Percentiles rank a stretch among this genome's conserved stretches.
Evolutionary conservation across 1,139 yeast genomes (phyloP).

Genomic region (Candida gigantensis): DNA sequence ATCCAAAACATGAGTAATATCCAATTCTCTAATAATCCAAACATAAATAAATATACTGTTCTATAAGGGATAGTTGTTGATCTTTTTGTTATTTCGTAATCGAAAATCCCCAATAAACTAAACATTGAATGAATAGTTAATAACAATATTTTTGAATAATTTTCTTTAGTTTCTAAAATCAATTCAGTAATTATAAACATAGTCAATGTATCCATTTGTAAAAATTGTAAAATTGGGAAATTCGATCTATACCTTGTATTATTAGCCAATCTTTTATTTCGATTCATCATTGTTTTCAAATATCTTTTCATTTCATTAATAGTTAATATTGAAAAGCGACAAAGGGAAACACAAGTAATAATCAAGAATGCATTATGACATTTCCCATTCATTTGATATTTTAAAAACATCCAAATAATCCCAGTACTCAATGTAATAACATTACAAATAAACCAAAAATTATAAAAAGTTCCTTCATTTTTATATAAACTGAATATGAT

Average conservation of each 20-base stretch:
- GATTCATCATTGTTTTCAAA: not conserved
- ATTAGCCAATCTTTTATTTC: constrained; percentile 2
- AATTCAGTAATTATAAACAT: constrained; percentile 13
- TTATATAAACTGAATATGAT: constrained; percentile 5
- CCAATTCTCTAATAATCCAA: constrained; percentile 12
- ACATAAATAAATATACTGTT: constrained; percentile 8
- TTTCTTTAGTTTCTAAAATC: constrained; percentile 10
- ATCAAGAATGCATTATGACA: constrained; percentile 10
- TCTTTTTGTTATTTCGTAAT: constrained; percentile 6
- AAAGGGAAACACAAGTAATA: constrained; percentile 7
- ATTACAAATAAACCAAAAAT: constrained; percentile 13
- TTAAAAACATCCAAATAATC: constrained; percentile 10
- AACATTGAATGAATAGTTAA: constrained; percentile 11
- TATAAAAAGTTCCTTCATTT: constrained; percentile 11
- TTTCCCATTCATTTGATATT: constrained; percentile 5
- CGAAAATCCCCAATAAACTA: constrained; percentile 9
- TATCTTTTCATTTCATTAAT: constrained; percentile 6
- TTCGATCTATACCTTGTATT: constrained; percentile 5
- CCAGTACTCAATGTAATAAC: constrained; percentile 10
- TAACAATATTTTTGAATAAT: constrained; percentile 6
- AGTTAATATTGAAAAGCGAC: constrained; percentile 7
- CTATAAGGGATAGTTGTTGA: constrained; percentile 5
- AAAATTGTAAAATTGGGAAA: constrained; percentile 7
- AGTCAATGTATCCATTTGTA: constrained; percentile 12
- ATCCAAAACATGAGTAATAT: constrained; percentile 13